Percentiles rank a stretch among this genome's conserved stretches.
phyloP scores from a whole-genome alignment of 1,139 yeast genomes.

The Debaryomyces nepalensis region DNA sequence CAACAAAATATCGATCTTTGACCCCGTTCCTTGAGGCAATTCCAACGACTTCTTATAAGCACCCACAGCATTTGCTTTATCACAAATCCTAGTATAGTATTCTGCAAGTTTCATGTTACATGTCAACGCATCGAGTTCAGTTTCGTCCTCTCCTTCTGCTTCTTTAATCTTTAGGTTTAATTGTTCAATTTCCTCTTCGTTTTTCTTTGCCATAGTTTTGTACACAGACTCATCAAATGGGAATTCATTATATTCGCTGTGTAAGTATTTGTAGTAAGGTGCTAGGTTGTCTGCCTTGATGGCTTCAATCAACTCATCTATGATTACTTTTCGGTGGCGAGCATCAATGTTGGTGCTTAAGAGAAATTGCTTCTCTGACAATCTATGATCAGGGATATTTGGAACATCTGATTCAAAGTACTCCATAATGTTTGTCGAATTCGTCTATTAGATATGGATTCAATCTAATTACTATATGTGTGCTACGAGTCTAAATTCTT shows the following conservation, averaged over 20 bases:
- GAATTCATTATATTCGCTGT: conserved; percentile 51
- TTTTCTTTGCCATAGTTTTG: conserved; percentile 52
- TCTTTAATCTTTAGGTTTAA: conserved; percentile 68
- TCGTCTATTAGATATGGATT: neutral
- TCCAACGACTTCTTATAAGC: conserved; percentile 78
- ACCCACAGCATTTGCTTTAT: conserved; percentile 70
- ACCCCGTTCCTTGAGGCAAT: conserved; percentile 83
- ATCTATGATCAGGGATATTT: conserved; percentile 76
- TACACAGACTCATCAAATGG: conserved; percentile 66
- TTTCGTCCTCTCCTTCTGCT: conserved; percentile 88
- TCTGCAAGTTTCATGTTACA: conserved; percentile 85
- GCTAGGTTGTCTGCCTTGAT: conserved; percentile 71
- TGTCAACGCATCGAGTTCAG: conserved; percentile 79
- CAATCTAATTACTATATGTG: neutral
- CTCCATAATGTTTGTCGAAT: conserved; percentile 28
- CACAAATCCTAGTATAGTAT: conserved; percentile 84
- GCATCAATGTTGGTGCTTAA: conserved; percentile 46
- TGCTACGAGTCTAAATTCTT: neutral
- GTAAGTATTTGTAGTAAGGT: conserved; percentile 80
- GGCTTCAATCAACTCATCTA: conserved; percentile 51
- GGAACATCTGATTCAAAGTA: conserved; percentile 52
- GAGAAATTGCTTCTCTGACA: conserved; percentile 78
- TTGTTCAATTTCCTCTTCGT: conserved; percentile 57
- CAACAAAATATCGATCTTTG: conserved; percentile 83
- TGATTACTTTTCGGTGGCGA: conserved; percentile 45